phyloP scores from a whole-genome alignment of 2,329 filamentous ascomycete genomes.

The Fusarium circinatum region DNA sequence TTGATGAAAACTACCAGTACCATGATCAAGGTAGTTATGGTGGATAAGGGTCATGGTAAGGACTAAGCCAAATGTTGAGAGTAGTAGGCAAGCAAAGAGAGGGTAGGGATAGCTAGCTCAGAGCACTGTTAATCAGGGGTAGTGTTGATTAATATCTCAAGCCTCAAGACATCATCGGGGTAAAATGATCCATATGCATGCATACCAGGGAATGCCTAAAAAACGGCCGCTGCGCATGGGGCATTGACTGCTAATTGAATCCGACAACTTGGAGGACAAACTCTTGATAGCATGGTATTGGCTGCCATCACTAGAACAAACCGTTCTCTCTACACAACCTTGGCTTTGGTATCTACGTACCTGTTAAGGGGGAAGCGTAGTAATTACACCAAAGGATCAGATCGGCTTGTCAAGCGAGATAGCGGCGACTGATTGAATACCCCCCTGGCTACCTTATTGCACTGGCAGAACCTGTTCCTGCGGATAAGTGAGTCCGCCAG shows the following conservation, averaged over 20 bases:
- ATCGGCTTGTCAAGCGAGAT: slow-evolving; percentile 37
- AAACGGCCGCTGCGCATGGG: background rate
- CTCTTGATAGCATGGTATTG: background rate
- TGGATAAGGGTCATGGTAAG: background rate
- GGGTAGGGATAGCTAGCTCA: background rate
- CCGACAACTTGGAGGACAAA: background rate
- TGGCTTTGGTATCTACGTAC: slow-evolving; percentile 2
- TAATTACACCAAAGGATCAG: slow-evolving; percentile 17
- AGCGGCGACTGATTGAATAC: slow-evolving; percentile 11
- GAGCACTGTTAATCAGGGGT: background rate
- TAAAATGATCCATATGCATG: background rate
- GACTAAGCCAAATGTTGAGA: background rate
- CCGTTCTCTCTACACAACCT: background rate
- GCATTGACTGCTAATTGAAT: background rate
- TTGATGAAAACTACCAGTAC: background rate
- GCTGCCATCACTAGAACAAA: background rate
- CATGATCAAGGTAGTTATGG: background rate
- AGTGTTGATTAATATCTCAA: background rate
- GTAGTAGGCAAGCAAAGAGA: background rate
- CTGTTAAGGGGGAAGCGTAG: slow-evolving; percentile 13
- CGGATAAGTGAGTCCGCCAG: background rate
- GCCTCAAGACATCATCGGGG: background rate
- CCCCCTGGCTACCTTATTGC: slow-evolving; percentile 25
- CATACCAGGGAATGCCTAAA: background rate
- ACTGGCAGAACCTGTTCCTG: slow-evolving; percentile 24